Evolutionary conservation across 1,139 yeast species (phyloP), one percentile per base, ranked within the genome.

Genomic region (Pichia sp.): DNA sequence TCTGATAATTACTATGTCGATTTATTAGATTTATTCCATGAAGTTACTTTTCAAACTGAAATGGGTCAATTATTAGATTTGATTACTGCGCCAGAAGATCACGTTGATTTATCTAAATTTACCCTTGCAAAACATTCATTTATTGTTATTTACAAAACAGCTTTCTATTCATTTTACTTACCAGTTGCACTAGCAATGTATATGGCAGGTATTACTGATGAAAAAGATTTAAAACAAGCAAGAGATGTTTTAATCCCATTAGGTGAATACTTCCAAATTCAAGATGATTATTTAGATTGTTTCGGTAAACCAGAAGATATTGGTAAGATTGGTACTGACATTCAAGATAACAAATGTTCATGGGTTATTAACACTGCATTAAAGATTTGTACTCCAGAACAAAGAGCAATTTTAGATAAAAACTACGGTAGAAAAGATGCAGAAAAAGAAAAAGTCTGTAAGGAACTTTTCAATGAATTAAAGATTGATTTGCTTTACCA

Each of bases 251-350:
- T 93, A 64, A 80, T 93, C 50, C 97, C 97, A 46, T 76, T 91
- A 54, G 99, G 99, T 47, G 96, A 93, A 66, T 93, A 93, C 64
- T 93, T 93, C 82, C 99, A 93, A 69, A 87, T 93, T 55, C 98
- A 93, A 69, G 99, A 93, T 62, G 99, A 93, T 65, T 93, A 72
- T 69, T 77, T 93, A 56, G 99, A 93, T 65, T 87, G 96, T 66
- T 93, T 86, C 61, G 99, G 98, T 50, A 88, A 93, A 54, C 96
- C 98, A 36, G 94, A 85, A 61, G 89, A 89, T 58, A 91, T 91
- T 60, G 99, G 99, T 50, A 93, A 93, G 73, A 87, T 93, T 53
- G 99, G 99, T 53, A 93, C 98, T 46, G 99, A 93, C 64, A 93
- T 93, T 60, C 86, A 86, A 69, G 99, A 93, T 65, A 93, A 93